Percentiles rank a stretch among this genome's conserved stretches.
Conservation (phyloP, 108 stramenopile species). For the Cyclotella distinguenda region DNA sequence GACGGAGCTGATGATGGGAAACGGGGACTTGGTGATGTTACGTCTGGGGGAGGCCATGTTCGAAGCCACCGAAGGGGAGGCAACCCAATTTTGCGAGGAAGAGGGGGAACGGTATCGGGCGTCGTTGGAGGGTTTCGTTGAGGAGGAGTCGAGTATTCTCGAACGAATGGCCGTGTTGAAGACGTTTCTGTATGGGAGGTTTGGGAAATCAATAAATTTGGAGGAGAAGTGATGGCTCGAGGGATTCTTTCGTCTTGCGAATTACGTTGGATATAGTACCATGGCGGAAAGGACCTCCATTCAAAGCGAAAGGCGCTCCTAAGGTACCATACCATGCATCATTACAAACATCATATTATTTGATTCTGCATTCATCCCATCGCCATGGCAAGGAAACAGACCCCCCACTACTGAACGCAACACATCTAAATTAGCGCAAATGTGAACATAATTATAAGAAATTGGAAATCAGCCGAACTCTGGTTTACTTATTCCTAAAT, state of each 20-base stretch:
- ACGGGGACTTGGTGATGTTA: conserved; percentile 68
- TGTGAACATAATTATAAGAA: too few relatives aligned
- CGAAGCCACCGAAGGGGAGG: conserved; percentile 82
- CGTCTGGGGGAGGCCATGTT: conserved; percentile 88
- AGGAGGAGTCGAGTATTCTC: conserved; percentile 69
- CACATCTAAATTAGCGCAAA: too few relatives aligned
- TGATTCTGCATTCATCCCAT: not conserved
- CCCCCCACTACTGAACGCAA: too few relatives aligned
- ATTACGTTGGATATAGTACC: not conserved
- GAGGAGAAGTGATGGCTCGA: conserved; percentile 66
- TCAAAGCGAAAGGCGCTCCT: too few relatives aligned
- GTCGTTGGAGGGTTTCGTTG: conserved; percentile 57
- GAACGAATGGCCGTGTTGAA: conserved; percentile 78
- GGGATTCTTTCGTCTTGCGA: not conserved
- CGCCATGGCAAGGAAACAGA: not conserved
- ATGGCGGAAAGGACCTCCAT: too few relatives aligned
- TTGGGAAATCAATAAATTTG: conserved; percentile 88
- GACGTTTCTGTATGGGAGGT: conserved; percentile 81
- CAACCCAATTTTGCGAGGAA: conserved; percentile 83
- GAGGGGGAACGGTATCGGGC: conserved; percentile 79
- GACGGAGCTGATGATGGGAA: conserved; percentile 93
- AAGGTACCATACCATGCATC: too few relatives aligned
- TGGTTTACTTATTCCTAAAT: too few relatives aligned
- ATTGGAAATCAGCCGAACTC: too few relatives aligned
- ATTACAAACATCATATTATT: too few relatives aligned